Conservation (phyloP, 2,329 filamentous ascomycete species). For the Aspergillus terreus region DNA sequence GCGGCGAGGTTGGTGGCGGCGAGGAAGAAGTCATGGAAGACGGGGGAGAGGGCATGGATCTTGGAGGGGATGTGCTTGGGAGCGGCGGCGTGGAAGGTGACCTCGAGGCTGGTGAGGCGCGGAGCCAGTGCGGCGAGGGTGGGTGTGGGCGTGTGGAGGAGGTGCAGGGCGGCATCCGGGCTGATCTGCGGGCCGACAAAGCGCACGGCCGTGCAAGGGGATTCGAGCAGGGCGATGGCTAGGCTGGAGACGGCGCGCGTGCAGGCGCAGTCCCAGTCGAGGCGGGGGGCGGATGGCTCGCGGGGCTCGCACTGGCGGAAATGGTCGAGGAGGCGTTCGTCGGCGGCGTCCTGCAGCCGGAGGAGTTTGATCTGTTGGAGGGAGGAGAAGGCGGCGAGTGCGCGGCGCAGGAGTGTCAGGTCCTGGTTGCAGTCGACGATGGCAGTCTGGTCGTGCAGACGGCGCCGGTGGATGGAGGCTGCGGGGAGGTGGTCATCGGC, state of each 20-base stretch:
- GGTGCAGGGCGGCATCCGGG: slow-evolving; percentile 53
- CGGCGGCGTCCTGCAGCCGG: slow-evolving; percentile 57
- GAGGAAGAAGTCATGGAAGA: slow-evolving; percentile 57
- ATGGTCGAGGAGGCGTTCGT: slow-evolving; percentile 50
- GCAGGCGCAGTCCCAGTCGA: slow-evolving; percentile 62
- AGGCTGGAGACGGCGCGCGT: slow-evolving; percentile 59
- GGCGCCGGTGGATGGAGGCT: slow-evolving; percentile 26
- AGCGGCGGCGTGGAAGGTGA: slow-evolving; percentile 59
- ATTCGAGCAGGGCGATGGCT: slow-evolving; percentile 53
- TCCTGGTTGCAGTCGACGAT: slow-evolving; percentile 53
- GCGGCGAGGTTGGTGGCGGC: slow-evolving; percentile 59
- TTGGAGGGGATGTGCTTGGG: slow-evolving; percentile 50
- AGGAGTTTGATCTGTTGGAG: slow-evolving; percentile 64
- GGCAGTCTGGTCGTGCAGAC: slow-evolving; percentile 37
- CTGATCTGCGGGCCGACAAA: slow-evolving; percentile 63
- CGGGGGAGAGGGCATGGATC: slow-evolving; percentile 54
- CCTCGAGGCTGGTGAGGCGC: slow-evolving; percentile 59
- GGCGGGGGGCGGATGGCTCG: slow-evolving; percentile 44
- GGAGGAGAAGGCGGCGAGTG: slow-evolving; percentile 55
- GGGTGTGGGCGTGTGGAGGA: slow-evolving; percentile 46
- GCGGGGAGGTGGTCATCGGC: slow-evolving; percentile 17
- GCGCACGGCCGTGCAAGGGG: slow-evolving; percentile 54
- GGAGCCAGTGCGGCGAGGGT: slow-evolving; percentile 51
- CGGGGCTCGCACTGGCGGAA: slow-evolving; percentile 44
- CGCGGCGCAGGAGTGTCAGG: slow-evolving; percentile 50